Evolutionary conservation across 768 basidiomycete species (phyloP).

Genomic region (Leccinum fibrillosum): DNA sequence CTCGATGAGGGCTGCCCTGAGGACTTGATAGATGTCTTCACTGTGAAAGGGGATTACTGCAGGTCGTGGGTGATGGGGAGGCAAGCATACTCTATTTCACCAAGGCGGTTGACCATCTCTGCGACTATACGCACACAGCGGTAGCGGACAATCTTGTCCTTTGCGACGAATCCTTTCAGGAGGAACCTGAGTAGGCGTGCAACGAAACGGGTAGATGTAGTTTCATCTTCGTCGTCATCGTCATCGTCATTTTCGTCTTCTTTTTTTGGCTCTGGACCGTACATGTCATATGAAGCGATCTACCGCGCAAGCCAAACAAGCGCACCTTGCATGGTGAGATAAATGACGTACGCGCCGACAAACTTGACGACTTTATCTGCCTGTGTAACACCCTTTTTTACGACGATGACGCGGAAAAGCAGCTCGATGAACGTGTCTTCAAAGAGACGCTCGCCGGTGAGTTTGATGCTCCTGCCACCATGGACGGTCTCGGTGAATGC

Average conservation of each 20-base stretch:
- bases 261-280: slow-evolving; percentile 33
- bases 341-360: slow-evolving; percentile 71
- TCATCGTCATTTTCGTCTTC: slow-evolving; percentile 33
- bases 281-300: not conserved
- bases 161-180: slow-evolving; percentile 74
- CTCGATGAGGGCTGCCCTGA: slow-evolving; percentile 64
- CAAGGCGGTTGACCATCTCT: slow-evolving; percentile 75
- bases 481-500: slow-evolving; percentile 46
- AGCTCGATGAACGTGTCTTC: slow-evolving; percentile 59
- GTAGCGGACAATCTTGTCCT: slow-evolving; percentile 85
- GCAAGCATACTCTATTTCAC: slow-evolving; percentile 74
- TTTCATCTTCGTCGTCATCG: slow-evolving; percentile 62
- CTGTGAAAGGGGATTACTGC: slow-evolving; percentile 37
- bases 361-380: slow-evolving; percentile 85
- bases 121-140: slow-evolving; percentile 75
- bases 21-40: slow-evolving; percentile 64
- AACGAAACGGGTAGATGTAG: slow-evolving; percentile 65
- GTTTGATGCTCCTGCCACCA: slow-evolving; percentile 48
- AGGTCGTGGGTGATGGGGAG: not conserved
- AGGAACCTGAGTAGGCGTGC: slow-evolving; percentile 67
- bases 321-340: slow-evolving; percentile 75
- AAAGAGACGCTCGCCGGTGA: slow-evolving; percentile 77
- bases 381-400: slow-evolving; percentile 77
- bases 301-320: not conserved
- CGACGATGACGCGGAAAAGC: slow-evolving; percentile 55